Evolutionary conservation across 495 filamentous ascomycete genomes (phyloP).

Genomic region (Penicillium egyptiacum): DNA sequence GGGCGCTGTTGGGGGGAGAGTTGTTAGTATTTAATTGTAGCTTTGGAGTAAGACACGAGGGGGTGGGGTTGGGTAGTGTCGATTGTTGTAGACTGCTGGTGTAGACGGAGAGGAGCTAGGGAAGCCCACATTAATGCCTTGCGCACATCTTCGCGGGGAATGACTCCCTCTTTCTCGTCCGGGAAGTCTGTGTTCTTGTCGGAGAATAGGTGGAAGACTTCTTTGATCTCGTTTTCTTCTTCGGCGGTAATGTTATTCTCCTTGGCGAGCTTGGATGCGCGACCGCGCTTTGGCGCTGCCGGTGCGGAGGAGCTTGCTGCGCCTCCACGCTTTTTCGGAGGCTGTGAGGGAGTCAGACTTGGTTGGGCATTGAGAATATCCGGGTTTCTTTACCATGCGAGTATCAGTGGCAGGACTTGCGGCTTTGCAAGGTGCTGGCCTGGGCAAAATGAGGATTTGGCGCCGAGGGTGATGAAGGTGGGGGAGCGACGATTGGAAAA

Average conservation of each 20-base stretch:
- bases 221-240: constrained; percentile 86
- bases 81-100: neutral
- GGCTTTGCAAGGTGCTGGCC: neutral
- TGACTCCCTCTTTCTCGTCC: constrained; percentile 69
- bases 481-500: constrained; percentile 4
- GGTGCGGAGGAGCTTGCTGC: constrained; percentile 29
- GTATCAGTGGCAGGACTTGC: neutral
- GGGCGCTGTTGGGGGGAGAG: constrained; percentile 53
- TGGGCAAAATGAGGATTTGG: neutral
- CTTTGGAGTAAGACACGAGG: neutral
- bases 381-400: constrained; percentile 2
- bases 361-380: neutral
- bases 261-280: constrained; percentile 81
- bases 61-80: neutral
- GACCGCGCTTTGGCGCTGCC: constrained; percentile 45
- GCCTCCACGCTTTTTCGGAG: constrained; percentile 43
- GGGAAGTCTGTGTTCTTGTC: constrained; percentile 55
- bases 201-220: constrained; percentile 83
- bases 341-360: constrained; percentile 23
- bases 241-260: constrained; percentile 79
- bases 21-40: neutral
- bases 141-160: constrained; percentile 74
- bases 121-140: constrained; percentile 73
- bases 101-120: neutral
- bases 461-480: constrained; percentile 1